Base-by-base conservation (phyloP, 768 basidiomycete genomes). In the Pluteus cervinus region DNA sequence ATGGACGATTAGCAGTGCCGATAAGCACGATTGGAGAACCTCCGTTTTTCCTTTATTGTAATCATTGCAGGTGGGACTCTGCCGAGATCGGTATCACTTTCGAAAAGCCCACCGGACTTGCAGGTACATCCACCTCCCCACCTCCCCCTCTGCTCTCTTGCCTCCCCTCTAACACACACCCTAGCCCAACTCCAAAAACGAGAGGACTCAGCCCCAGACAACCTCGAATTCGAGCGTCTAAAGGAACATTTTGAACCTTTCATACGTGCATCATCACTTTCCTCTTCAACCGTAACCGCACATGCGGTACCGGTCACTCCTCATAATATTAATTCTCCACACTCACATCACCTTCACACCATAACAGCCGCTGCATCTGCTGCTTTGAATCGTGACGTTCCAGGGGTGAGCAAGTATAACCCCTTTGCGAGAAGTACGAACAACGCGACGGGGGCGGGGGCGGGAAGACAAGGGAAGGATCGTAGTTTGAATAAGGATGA, bases 211-310 rank as follows among this genome's bases (percentile, higher is more conserved):
- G 82, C 83, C 0, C 79, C 85, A 7, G 90, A 88, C 40, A 75
- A 78, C 8, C 63, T 91, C 45, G 93, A 96, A 60, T 92, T 96
- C 53, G 96, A 99, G 49, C 77, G 84, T 43, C 61, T 99, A 50
- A 94, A 94, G 63, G 91, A 96, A 51, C 93, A 98, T 60, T 92
- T 97, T 66, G 96, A 98, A 57, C 86, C 90, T 39, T 86, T 89
- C 68, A 65, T 99, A 61, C 81, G 90, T 62, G 76, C 84, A 70
- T 79, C 86, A 44, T 75, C 81, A 42, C 68, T 76, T 60, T 79
- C 83, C 53, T 71, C 81, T 60, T 80, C 80, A 57, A 68, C 75
- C 51, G 62, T 71, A 32, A 51, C 62, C 68, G 51, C 57, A 37
- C 60, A 64, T 50, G 49, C 58, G 43, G 63, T 23, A 10, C 20